phyloP scores from a whole-genome alignment of 108 stramenopile species.

The Aurantiochytrium sp. region DNA sequence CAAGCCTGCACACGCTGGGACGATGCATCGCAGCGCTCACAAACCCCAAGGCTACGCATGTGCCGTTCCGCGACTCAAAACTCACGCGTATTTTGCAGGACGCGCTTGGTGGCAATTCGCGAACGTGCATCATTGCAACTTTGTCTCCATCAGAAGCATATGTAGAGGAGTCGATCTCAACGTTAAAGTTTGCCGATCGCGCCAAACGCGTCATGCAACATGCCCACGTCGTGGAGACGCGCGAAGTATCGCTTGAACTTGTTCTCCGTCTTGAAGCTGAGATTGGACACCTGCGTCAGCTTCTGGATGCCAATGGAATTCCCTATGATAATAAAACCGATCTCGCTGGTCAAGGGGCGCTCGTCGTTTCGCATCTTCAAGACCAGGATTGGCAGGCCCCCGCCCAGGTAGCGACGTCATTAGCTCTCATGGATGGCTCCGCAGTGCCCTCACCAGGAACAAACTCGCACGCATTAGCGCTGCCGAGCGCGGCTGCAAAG shows the following conservation, averaged over 20 bases:
- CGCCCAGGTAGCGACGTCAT: not conserved
- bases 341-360: no score
- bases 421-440: not conserved
- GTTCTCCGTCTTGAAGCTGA: not conserved
- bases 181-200: slow-evolving; percentile 82
- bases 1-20: slow-evolving; percentile 49
- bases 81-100: slow-evolving; percentile 86
- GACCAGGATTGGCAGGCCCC: not conserved
- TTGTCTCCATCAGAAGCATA: slow-evolving; percentile 70
- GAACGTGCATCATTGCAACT: slow-evolving; percentile 81
- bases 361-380: not conserved
- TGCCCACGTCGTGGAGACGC: not conserved
- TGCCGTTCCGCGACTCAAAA: slow-evolving; percentile 80
- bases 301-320: not conserved
- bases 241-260: not conserved
- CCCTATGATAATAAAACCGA: not conserved
- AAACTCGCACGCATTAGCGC: no score
- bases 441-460: no score
- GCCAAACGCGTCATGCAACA: slow-evolving; percentile 15
- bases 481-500: not conserved
- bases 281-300: not conserved
- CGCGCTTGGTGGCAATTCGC: slow-evolving; percentile 79
- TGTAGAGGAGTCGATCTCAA: slow-evolving; percentile 78
- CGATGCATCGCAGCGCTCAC: slow-evolving; percentile 50
- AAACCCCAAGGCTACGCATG: not conserved